Evolutionary conservation across 257 asterid species (phyloP), one percentile per base, ranked within the genome.

Genomic region (Primulina huaijiensis): DNA sequence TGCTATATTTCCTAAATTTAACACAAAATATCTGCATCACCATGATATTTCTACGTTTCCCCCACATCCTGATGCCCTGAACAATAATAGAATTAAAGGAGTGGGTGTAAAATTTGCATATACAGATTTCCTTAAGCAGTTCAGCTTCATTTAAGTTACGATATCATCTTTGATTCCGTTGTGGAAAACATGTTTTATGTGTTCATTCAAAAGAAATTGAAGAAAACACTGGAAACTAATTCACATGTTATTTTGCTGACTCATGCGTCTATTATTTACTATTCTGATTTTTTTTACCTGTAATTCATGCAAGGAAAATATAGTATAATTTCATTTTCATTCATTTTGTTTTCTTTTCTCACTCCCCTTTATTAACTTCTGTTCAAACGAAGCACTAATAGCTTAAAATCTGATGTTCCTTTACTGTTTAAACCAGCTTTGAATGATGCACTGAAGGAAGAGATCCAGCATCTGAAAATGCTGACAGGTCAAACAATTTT

Each of bases 391-490:
- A 34, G 58, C 19, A 50, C 68, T 58, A 57, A 68, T 14, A 50
- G 7, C 56, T 50, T 50, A 1, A 50, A 50, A 14, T 50, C 64
- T 53, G 12, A 16, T 66, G n/a, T 52, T 65, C 10, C 64, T 73
- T 34, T 50, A 50, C 12, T 21, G 63, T n/a, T 75, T 65, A 34
- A 72, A 67, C 64, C 78, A 93, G 99, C 99, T 27, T 70, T 90
- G 82, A 93, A 93, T 70, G 97, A 90, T 55, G 95, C 97, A 8
- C 75, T 92, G 71, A 88, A 88, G 73, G 96, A 90, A 64, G 97
- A 92, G 72, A 83, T 90, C 76, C 96, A 90, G 80, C 98, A 90
- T 71, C 89, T 92, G 59, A 92, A 88, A 83, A 85, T 86, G 60
- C 60, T 88, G 70, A 93, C 97, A 0, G 96, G 96, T 56, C 96